Base-by-base conservation (phyloP, 768 basidiomycete species). In the Lentinula guzmanii region DNA sequence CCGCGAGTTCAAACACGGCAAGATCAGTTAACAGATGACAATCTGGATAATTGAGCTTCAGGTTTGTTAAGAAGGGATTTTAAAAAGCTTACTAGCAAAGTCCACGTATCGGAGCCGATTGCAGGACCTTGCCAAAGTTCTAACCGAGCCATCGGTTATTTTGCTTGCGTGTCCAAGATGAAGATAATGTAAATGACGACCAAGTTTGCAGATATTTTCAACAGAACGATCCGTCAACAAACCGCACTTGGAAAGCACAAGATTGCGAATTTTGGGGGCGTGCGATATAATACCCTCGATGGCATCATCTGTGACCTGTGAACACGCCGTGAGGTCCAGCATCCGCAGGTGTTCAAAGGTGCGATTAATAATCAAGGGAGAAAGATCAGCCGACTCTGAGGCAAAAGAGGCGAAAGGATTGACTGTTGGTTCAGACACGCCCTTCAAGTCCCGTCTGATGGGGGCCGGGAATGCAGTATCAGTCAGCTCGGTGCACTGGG, bases 21-120 rank as follows among this genome's bases (percentile, higher is more conserved):
- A 93, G 86, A 71, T 99, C 96, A 28, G 96, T 96, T 52, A 99
- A 77, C 41, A 86, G 80, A 3, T 83, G 76, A 68, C 96, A 98
- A 75, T 93, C 92, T 95, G 70, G 57, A 53, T 15, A 24, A 28
- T 61, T 31, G 18, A 34, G 45, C 56, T 55, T 52, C 58, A 56
- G 68, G 52, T 71, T 62, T 61, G 18, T 35, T 37, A 59, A 50
- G 48, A 39, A 65, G 57, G 57, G 37, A 50, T 11, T 28, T 41
- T 51, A 43, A 28, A 54, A 11, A 7, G 83, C 91, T 69, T 62
- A 95, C 95, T 95, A 5, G 97, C 97, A 64, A 99, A 88, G 73
- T 99, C 97, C 65, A 99, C 87, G 71, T 98, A 99, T 67, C 97
- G 81, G 65, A 99, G 73, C 34, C 96, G 82, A 1, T 91, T 94